These are phyloP conservation scores for Exophiala spinifera DNA, from an alignment of 2,329 filamentous ascomycete genomes.

Conservation along the genomic window DNA sequence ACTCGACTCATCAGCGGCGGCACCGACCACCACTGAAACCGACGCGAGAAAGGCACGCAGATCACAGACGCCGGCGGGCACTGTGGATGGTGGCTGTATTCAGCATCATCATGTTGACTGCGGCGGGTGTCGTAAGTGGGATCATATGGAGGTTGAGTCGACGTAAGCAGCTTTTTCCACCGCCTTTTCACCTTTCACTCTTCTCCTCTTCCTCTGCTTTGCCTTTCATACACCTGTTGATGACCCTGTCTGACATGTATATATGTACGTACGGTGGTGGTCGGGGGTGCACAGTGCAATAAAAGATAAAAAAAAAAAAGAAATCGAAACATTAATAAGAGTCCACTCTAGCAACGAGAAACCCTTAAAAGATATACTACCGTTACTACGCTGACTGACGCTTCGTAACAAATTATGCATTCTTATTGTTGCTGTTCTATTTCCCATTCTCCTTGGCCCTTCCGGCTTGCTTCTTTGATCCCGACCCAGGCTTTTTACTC, in stretches of 20 bases:
- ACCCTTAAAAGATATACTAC: too few species aligned
- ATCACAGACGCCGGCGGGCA: constrained; percentile 11
- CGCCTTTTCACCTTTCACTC: background rate
- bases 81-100: constrained; percentile 15
- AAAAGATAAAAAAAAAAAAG: too few species aligned
- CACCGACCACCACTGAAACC: background rate
- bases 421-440: background rate
- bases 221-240: too few species aligned
- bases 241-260: too few species aligned
- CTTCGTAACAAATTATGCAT: too few species aligned
- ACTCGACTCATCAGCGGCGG: background rate
- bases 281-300: too few species aligned
- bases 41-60: background rate
- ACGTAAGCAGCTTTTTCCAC: background rate
- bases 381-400: too few species aligned
- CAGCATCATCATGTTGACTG: constrained; percentile 6
- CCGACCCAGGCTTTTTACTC: background rate
- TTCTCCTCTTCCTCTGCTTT: too few species aligned
- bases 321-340: too few species aligned
- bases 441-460: background rate
- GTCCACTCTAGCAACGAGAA: too few species aligned
- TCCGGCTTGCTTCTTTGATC: background rate
- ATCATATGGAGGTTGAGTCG: constrained; percentile 19
- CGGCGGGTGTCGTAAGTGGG: constrained; percentile 13
- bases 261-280: too few species aligned